phyloP scores from a whole-genome alignment of 306 rosid genomes.

The Abrus pulchellus region DNA sequence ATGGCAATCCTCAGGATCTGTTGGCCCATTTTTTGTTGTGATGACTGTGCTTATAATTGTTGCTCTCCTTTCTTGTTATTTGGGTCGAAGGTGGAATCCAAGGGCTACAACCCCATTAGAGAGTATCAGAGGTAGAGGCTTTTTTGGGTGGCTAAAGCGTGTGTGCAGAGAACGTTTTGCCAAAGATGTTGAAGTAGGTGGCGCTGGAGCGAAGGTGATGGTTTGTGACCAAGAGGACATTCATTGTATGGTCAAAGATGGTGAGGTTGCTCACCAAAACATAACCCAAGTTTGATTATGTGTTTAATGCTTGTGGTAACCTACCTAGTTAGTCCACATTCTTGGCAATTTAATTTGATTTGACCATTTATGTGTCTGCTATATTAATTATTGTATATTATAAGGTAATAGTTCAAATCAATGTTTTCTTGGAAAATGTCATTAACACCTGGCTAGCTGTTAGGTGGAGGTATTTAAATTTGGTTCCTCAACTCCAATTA shows the following conservation, averaged over 20 bases:
- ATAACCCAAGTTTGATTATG: not conserved
- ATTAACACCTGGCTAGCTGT: not conserved
- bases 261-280: conserved; percentile 42
- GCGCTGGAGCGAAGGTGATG: conserved; percentile 55
- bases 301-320: not conserved
- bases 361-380: not conserved
- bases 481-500: not conserved
- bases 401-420: not conserved
- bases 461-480: not conserved
- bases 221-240: conserved; percentile 39
- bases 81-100: conserved; percentile 57
- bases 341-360: not conserved
- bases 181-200: conserved; percentile 35
- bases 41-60: conserved; percentile 64
- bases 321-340: not conserved
- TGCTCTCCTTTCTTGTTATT: conserved; percentile 66
- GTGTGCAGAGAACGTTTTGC: conserved; percentile 37
- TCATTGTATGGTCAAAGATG: conserved; percentile 38
- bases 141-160: conserved; percentile 61
- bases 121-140: conserved; percentile 51
- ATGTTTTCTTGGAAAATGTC: not conserved
- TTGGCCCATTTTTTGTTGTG: conserved; percentile 79
- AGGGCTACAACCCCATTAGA: conserved; percentile 57
- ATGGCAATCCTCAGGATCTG: conserved; percentile 66
- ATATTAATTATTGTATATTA: not conserved